Conservation (phyloP, 768 basidiomycete genomes). For the Serendipita sp. region DNA sequence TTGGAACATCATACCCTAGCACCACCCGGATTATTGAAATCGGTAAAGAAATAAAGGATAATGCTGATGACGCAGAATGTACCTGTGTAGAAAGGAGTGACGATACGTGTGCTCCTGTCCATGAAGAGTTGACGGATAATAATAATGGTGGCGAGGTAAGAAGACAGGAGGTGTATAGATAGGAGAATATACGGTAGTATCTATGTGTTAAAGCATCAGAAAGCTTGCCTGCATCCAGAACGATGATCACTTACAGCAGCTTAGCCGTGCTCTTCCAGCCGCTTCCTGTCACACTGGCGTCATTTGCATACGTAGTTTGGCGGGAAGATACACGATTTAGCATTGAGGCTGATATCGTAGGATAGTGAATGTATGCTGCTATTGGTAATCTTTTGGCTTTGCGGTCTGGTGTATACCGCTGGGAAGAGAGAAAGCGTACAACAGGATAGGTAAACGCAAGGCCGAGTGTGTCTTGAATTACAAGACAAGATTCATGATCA, state of each 20-base stretch:
- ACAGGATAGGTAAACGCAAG: slow-evolving; percentile 87
- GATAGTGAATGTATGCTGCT: slow-evolving; percentile 91
- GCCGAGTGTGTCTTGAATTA: slow-evolving; percentile 78
- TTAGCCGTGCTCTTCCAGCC: slow-evolving; percentile 24
- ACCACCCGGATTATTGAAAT: neutral
- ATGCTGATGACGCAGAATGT: neutral
- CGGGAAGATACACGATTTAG: slow-evolving; percentile 49
- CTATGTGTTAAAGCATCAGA: slow-evolving; percentile 22
- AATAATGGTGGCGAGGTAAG: slow-evolving; percentile 41
- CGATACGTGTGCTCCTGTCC: slow-evolving; percentile 79
- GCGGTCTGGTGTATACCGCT: neutral
- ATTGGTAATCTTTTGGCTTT: slow-evolving; percentile 32
- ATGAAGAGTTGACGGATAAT: slow-evolving; percentile 88
- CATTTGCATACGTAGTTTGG: slow-evolving; percentile 23
- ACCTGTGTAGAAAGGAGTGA: slow-evolving; percentile 36
- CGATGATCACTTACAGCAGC: slow-evolving; percentile 20
- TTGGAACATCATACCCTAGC: neutral
- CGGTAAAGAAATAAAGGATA: neutral
- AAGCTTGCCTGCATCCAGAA: neutral
- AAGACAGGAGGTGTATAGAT: slow-evolving; percentile 62
- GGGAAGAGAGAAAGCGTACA: slow-evolving; percentile 39
- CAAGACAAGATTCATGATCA: slow-evolving; percentile 9
- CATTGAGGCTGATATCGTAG: slow-evolving; percentile 93
- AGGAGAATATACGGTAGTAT: slow-evolving; percentile 82
- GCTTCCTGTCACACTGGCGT: slow-evolving; percentile 17